Percentiles rank a stretch among this genome's conserved stretches.
phyloP scores from a whole-genome alignment of 139 green algal species.

The Coelastrella sp. region DNA sequence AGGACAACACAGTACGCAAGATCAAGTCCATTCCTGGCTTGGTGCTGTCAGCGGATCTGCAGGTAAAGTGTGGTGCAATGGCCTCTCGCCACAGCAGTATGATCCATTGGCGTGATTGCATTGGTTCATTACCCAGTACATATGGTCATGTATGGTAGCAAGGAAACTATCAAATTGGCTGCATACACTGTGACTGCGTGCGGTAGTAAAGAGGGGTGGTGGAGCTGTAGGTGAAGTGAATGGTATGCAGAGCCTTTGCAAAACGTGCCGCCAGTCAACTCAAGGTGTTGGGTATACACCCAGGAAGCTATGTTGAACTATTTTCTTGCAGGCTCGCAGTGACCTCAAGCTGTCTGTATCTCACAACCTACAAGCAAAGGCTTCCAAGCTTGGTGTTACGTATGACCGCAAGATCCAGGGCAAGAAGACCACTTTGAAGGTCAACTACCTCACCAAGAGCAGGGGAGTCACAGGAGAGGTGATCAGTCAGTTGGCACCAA shows the following conservation, averaged over 20 bases:
- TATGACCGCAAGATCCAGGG: conserved; percentile 26
- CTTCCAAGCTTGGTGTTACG: conserved; percentile 45
- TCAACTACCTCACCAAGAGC: conserved; percentile 50
- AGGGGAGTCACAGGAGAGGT: conserved; percentile 33
- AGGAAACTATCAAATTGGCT: too few relatives aligned
- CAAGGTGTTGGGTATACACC: too few relatives aligned
- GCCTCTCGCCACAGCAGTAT: too few relatives aligned
- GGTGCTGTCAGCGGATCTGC: conserved; percentile 48
- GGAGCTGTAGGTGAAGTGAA: too few relatives aligned
- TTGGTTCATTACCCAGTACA: too few relatives aligned
- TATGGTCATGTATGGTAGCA: too few relatives aligned
- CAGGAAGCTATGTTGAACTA: not conserved
- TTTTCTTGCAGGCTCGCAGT: conserved; percentile 9
- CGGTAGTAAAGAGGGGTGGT: too few relatives aligned
- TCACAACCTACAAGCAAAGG: conserved; percentile 46
- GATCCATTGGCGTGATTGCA: not conserved
- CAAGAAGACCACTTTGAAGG: conserved; percentile 49
- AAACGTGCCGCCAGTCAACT: too few relatives aligned
- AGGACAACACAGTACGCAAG: conserved; percentile 54
- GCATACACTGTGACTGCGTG: too few relatives aligned
- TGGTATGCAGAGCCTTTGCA: too few relatives aligned
- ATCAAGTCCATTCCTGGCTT: conserved; percentile 47
- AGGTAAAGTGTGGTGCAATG: conserved; percentile 17
- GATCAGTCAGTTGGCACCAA: conserved; percentile 35
- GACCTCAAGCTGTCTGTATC: conserved; percentile 32